Conservation (phyloP, 73 alveolate species). For the Tetrahymena elliotti region DNA sequence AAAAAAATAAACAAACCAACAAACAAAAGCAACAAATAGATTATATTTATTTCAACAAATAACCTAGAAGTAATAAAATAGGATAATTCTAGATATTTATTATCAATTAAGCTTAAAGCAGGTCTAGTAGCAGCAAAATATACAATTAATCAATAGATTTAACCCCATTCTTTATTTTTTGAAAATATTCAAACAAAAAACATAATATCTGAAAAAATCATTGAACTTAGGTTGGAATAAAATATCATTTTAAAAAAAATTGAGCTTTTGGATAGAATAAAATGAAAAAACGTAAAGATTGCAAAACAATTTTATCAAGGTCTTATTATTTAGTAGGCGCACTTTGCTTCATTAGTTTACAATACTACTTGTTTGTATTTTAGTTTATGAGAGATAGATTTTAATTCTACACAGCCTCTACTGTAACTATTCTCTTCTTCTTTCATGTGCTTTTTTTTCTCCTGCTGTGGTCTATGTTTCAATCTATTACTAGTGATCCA, state of each 20-base stretch:
- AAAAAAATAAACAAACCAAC: too few relatives aligned
- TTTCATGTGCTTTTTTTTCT: slow-evolving; percentile 19
- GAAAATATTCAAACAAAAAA: too few relatives aligned
- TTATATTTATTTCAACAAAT: background rate
- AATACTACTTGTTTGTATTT: background rate
- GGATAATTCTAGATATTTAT: too few relatives aligned
- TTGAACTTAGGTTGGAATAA: background rate
- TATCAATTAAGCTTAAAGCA: too few relatives aligned
- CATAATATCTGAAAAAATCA: background rate
- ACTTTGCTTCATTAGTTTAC: background rate
- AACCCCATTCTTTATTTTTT: too few relatives aligned
- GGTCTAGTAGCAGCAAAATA: too few relatives aligned
- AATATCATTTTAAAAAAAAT: too few relatives aligned
- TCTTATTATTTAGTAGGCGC: background rate
- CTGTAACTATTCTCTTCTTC: background rate
- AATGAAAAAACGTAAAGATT: background rate
- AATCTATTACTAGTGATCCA: slow-evolving; percentile 71
- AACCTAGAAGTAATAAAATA: background rate
- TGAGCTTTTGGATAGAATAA: background rate
- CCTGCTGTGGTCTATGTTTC: slow-evolving; percentile 59
- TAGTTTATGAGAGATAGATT: background rate
- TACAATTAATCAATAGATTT: too few relatives aligned
- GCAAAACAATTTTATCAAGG: background rate
- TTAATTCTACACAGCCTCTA: background rate
- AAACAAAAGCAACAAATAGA: background rate